Evolutionary conservation across 345 rosid species (phyloP), one percentile per base, ranked within the genome.

Genomic region (Sisymbrium altissimum): DNA sequence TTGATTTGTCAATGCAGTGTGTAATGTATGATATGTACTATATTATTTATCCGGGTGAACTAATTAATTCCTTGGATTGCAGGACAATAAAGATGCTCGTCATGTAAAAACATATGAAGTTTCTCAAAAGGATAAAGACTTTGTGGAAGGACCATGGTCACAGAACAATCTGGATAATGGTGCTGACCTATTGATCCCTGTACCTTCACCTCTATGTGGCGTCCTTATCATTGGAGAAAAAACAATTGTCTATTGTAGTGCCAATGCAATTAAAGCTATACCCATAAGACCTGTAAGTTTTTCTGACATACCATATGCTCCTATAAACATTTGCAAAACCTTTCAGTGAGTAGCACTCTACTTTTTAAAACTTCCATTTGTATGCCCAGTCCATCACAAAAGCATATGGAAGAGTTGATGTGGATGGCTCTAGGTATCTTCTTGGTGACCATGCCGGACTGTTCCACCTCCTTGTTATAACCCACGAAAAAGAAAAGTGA

Each of bases 71-170:
- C 38, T 66, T 15, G 50, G 18, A 39, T 76, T 76, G 43, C 83
- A 91, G 98, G 98, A 91, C 74, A 91, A 88, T 60, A 91, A 91
- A 87, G 97, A 89, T 84, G 98, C 95, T 49, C 92, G 95, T 11
- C 97, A 94, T 81, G 86, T 89, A 70, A 94, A 91, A 81, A 91
- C 97, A 13, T 91, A 91, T 7, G 97, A 91, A 83, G 89, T 91
- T 81, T 87, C 85, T 63, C 87, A 54, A 86, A 54, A 54, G 60
- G 60, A 55, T 11, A 55, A 55, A 74, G 91, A 86, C 73, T 85
- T 91, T 82, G 81, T 86, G 19, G 95, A 91, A 88, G 98, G 96
- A 17, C 96, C 93, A 36, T 94, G 96, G 98, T 77, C 91, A 43
- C 97, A 89, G 78, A 91, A 88, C 84, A 94, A 94, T 85, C 91